A percentile compares a stretch with the other conserved stretches of the same genome.
Conservation (phyloP, 768 basidiomycete species). For the Suillus subalutaceus region DNA sequence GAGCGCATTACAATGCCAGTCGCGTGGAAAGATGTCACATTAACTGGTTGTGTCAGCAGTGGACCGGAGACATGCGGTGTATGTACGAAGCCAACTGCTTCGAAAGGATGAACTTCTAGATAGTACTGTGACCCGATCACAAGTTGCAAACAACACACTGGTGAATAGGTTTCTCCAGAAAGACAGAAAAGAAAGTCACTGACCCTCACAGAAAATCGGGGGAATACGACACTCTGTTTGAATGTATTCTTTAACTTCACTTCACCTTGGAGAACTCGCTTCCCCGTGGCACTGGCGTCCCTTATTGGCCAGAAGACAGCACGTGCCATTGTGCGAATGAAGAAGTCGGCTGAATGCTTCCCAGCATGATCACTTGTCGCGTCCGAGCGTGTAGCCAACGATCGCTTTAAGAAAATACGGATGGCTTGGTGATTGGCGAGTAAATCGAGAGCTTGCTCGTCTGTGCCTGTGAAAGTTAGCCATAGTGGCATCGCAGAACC, state of each 20-base stretch:
- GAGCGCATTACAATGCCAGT: conserved; percentile 44
- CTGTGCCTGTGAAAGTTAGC: conserved; percentile 46
- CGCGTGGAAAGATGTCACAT: conserved; percentile 41
- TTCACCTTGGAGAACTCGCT: conserved; percentile 51
- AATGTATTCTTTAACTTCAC: conserved; percentile 47
- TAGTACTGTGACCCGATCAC: conserved; percentile 40
- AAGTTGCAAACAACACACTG: background rate
- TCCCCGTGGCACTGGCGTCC: conserved; percentile 31
- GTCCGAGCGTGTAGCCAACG: conserved; percentile 50
- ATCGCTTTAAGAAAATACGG: conserved; percentile 46
- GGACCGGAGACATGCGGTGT: conserved; percentile 24
- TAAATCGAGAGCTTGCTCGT: conserved; percentile 53
- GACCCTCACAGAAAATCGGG: conserved; percentile 51
- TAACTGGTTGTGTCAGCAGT: conserved; percentile 44
- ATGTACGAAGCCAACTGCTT: conserved; percentile 44
- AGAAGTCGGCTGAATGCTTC: conserved; percentile 49
- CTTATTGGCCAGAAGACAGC: conserved; percentile 50
- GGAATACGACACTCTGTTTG: conserved; percentile 48
- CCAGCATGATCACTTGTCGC: conserved; percentile 43
- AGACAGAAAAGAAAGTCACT: conserved; percentile 19
- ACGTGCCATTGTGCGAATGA: conserved; percentile 42
- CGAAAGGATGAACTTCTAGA: conserved; percentile 45
- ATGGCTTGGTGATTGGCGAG: conserved; percentile 45
- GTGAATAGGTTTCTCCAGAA: background rate
- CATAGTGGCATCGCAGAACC: conserved; percentile 54